A percentile compares a stretch with the other conserved stretches of the same genome.
Conservation (phyloP, 1,284 basidiomycete species). For the Boletus holoroseus region DNA sequence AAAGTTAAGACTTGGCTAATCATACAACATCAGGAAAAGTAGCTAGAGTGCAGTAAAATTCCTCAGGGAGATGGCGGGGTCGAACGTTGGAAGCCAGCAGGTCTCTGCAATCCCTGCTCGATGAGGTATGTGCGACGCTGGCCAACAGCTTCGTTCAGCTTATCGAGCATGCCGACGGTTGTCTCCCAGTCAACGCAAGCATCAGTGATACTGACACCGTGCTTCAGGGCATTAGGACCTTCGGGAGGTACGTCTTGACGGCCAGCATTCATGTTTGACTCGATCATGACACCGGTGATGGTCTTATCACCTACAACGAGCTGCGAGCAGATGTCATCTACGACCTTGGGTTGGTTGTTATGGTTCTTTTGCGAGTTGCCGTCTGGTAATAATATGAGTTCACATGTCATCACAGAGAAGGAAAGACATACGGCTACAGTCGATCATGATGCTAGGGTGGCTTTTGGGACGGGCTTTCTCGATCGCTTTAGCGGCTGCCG, state of each 20-base stretch:
- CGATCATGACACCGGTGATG: conserved; percentile 96
- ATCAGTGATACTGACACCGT: conserved; percentile 87
- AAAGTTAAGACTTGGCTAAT: conserved; percentile 8
- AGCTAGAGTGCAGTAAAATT: not conserved
- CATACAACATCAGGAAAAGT: conserved; percentile 4
- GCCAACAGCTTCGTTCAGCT: conserved; percentile 53
- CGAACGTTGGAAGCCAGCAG: conserved; percentile 27
- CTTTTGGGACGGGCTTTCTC: conserved; percentile 59
- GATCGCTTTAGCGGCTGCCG: conserved; percentile 65
- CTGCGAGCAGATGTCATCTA: conserved; percentile 75
- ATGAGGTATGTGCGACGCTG: conserved; percentile 35
- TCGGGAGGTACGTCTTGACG: conserved; percentile 75
- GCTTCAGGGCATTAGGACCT: conserved; percentile 62
- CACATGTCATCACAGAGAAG: not conserved
- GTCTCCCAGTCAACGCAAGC: conserved; percentile 91
- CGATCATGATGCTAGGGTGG: conserved; percentile 79
- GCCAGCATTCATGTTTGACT: conserved; percentile 87
- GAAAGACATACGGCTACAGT: conserved; percentile 64
- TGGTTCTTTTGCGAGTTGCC: conserved; percentile 93
- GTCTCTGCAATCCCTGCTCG: conserved; percentile 32
- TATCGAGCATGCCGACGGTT: conserved; percentile 73
- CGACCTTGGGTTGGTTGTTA: conserved; percentile 81
- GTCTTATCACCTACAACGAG: conserved; percentile 69
- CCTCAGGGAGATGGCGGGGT: conserved; percentile 16
- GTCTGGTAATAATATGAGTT: conserved; percentile 39